Base-by-base conservation (phyloP, 176 grass and related monocot genomes). In the Bonia amplexicaulis region DNA sequence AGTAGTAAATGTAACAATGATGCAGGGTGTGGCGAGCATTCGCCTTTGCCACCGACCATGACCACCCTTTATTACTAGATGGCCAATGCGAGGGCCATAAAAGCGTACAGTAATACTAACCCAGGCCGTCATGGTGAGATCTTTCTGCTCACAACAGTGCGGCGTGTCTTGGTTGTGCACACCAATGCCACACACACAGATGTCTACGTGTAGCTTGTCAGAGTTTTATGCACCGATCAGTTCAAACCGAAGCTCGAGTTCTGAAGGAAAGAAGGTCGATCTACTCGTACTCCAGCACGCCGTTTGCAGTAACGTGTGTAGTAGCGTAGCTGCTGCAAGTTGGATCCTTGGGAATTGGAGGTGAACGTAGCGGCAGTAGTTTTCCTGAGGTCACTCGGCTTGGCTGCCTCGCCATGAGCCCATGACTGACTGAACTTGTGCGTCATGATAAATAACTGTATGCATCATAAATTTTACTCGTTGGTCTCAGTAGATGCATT, bases 21-120 rank as follows among this genome's bases (percentile, higher is more conserved):
- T 86, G 73, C 55, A 45, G 59, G 17, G 37, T 0, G 76, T 70
- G 66, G 57, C 52, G 12, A 54, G 83, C 45, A 46, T 83, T 55
- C 23, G 77, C 54, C 78, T 82, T 82, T 90, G 71, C 83, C 72
- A 46, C 83, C 88, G 84, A 58, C 84, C 88, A 82, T 82, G 66
- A 3, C 73, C 29, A 16, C 46, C 33, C 60, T 90, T 90, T 39
- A 83, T 83, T 39, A 65, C 19, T 67, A 26, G 61, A 79, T 83
- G 49, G 44, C 47, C 61, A 45, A 25, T 26, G 58, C n/a, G 6
- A 58, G 57, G 57, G 53, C 46, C 85, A 55, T 68, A 55, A 74
- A 82, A n/a, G 44, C 57, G n/a, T 60, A 12, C 22, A 12, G 63
- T 40, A 33, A 39, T 54, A 49, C 72, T 22, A 41, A 64, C n/a